A percentile compares a stretch with the other conserved stretches of the same genome.
phyloP scores from a whole-genome alignment of 257 asterid genomes.

The Thymus mandschuricus region DNA sequence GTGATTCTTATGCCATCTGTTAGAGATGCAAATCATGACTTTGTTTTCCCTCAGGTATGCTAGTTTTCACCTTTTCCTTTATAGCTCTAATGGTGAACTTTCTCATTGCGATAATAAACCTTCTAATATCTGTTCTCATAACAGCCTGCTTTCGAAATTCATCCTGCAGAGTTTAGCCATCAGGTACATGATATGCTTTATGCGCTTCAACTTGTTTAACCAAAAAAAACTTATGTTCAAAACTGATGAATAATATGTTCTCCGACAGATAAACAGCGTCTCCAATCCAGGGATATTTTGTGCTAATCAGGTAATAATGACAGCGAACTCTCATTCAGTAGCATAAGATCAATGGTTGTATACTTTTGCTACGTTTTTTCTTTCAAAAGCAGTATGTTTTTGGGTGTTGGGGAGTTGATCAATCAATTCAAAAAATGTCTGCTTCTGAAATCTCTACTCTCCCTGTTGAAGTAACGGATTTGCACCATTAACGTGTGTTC shows the following conservation, averaged over 20 bases:
- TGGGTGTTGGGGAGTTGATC: background rate
- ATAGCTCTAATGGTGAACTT: constrained; percentile 27
- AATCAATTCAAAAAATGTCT: background rate
- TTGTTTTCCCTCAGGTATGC: constrained; percentile 88
- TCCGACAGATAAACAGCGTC: constrained; percentile 67
- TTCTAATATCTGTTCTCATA: constrained; percentile 32
- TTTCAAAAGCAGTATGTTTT: background rate
- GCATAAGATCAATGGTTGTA: too few relatives aligned
- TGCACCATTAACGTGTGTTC: background rate
- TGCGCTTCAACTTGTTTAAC: background rate
- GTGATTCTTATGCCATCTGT: constrained; percentile 88
- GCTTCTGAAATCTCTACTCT: background rate
- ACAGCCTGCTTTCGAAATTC: constrained; percentile 88
- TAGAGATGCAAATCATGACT: constrained; percentile 96
- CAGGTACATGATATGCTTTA: constrained; percentile 59
- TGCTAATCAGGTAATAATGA: constrained; percentile 70
- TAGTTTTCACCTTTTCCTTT: constrained; percentile 9
- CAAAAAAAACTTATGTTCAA: background rate
- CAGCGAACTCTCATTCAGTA: constrained; percentile 6
- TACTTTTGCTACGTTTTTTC: background rate
- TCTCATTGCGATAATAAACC: constrained; percentile 23
- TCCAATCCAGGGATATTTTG: constrained; percentile 86
- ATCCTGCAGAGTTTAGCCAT: constrained; percentile 49
- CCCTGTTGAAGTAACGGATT: background rate
- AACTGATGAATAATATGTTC: constrained; percentile 22